Percentiles rank a stretch among this genome's conserved stretches.
phyloP scores from a whole-genome alignment of 208 protist genomes.

The Histomonas meleagridis region DNA sequence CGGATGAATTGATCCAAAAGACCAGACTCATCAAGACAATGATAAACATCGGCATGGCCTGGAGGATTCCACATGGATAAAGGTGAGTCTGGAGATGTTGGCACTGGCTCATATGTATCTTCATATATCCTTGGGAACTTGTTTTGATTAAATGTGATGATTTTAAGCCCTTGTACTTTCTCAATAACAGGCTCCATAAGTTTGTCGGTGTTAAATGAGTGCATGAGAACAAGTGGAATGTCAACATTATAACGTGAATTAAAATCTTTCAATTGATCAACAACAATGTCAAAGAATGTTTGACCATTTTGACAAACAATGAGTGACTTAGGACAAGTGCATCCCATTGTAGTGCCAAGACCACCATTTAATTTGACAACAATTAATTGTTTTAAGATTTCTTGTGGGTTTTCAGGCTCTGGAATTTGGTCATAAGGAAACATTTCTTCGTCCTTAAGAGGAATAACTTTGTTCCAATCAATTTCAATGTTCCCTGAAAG shows the following conservation, averaged over 20 bases:
- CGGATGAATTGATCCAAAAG: slow-evolving; percentile 55
- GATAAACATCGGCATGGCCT: slow-evolving; percentile 93
- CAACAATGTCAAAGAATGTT: slow-evolving; percentile 89
- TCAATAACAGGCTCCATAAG: neutral
- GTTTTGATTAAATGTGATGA: neutral
- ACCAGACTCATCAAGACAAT: slow-evolving; percentile 70
- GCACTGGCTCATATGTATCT: neutral
- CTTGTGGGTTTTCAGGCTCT: neutral
- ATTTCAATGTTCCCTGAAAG: neutral
- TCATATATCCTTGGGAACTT: neutral
- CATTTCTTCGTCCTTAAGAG: neutral
- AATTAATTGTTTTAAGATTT: slow-evolving; percentile 47
- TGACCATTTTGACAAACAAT: slow-evolving; percentile 73
- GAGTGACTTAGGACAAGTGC: slow-evolving; percentile 65
- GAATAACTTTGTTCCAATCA: neutral
- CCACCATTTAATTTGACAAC: slow-evolving; percentile 91
- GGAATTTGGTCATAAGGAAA: neutral
- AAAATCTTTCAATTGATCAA: slow-evolving; percentile 65
- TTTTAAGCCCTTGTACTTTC: neutral
- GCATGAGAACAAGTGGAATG: slow-evolving; percentile 91
- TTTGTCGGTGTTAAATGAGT: slow-evolving; percentile 83
- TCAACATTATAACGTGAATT: slow-evolving; percentile 56
- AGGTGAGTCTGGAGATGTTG: neutral
- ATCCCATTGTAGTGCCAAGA: slow-evolving; percentile 76
- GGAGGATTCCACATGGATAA: slow-evolving; percentile 77